A percentile compares a stretch with the other conserved stretches of the same genome.
These are phyloP conservation scores for Aspergillus brasiliensis DNA, from an alignment of 2,329 filamentous ascomycete species.

Conservation along the genomic window DNA sequence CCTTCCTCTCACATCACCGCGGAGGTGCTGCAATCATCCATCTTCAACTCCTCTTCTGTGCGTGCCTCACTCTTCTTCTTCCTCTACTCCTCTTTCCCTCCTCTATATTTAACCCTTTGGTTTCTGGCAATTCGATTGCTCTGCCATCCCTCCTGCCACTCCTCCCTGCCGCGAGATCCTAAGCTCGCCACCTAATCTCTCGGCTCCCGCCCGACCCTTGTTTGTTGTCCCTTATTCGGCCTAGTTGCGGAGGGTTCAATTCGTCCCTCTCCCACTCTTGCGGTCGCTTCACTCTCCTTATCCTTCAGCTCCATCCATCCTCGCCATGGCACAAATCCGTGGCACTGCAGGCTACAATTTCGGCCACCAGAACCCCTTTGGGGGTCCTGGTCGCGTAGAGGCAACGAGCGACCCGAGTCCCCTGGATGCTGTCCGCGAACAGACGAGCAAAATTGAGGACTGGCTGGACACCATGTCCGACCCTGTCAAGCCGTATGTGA, in stretches of 20 bases:
- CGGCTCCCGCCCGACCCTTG: slow-evolving; percentile 1
- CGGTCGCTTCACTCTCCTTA: slow-evolving; percentile 10
- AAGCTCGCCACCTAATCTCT: not conserved
- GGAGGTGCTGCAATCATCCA: slow-evolving; percentile 11
- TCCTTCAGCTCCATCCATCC: not conserved
- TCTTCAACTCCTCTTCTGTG: slow-evolving; percentile 12
- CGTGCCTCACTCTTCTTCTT: slow-evolving; percentile 1
- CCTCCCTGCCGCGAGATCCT: not conserved
- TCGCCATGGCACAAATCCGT: slow-evolving; percentile 56
- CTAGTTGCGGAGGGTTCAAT: slow-evolving; percentile 5
- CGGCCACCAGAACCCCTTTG: slow-evolving; percentile 72
- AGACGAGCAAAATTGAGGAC: slow-evolving; percentile 99
- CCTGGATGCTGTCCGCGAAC: slow-evolving; percentile 85
- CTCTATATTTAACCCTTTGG: slow-evolving; percentile 7
- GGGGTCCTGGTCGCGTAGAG: slow-evolving; percentile 60
- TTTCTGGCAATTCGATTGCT: slow-evolving; percentile 1
- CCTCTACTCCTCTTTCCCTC: slow-evolving; percentile 3
- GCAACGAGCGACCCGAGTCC: slow-evolving; percentile 70
- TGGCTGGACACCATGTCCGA: slow-evolving; percentile 82
- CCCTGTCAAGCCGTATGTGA: slow-evolving; percentile 87
- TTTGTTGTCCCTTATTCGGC: slow-evolving; percentile 1
- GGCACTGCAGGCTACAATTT: slow-evolving; percentile 81
- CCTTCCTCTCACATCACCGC: slow-evolving; percentile 10
- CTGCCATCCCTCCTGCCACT: not conserved
- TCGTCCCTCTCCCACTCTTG: slow-evolving; percentile 10